phyloP scores from a whole-genome alignment of 331 rosid species.

The Malus hybrid region DNA sequence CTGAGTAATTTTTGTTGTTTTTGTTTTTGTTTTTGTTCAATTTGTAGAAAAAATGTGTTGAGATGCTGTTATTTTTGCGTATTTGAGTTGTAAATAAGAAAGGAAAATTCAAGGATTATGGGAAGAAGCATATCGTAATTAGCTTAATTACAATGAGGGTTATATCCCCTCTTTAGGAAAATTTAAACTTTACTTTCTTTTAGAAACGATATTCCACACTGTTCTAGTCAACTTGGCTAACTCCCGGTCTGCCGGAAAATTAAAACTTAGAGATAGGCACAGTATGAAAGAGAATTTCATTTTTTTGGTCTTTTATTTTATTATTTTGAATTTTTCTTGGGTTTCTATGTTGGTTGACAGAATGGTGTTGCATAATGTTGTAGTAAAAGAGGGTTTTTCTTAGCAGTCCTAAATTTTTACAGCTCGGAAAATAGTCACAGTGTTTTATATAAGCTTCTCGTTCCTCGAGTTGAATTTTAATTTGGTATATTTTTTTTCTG shows the following conservation, averaged over 20 bases:
- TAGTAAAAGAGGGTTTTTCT: background rate
- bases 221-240: background rate
- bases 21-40: background rate
- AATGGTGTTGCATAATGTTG: background rate
- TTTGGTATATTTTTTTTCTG: background rate
- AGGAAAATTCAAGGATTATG: background rate
- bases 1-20: background rate
- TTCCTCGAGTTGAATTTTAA: background rate
- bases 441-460: background rate
- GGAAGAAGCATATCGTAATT: background rate
- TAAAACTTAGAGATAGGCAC: background rate
- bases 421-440: background rate
- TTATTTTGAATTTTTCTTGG: background rate
- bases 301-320: background rate
- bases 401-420: background rate
- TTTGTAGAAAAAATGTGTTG: background rate
- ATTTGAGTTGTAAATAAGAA: background rate
- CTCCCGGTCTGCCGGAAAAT: background rate
- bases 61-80: background rate
- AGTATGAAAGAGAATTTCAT: background rate
- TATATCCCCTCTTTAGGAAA: background rate
- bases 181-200: background rate
- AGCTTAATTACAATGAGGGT: background rate
- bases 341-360: background rate
- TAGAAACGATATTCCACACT: background rate